Evolutionary conservation across 2,329 filamentous ascomycete genomes (phyloP), one percentile per base, ranked within the genome.

Genomic region (Penicillium oxalicum): DNA sequence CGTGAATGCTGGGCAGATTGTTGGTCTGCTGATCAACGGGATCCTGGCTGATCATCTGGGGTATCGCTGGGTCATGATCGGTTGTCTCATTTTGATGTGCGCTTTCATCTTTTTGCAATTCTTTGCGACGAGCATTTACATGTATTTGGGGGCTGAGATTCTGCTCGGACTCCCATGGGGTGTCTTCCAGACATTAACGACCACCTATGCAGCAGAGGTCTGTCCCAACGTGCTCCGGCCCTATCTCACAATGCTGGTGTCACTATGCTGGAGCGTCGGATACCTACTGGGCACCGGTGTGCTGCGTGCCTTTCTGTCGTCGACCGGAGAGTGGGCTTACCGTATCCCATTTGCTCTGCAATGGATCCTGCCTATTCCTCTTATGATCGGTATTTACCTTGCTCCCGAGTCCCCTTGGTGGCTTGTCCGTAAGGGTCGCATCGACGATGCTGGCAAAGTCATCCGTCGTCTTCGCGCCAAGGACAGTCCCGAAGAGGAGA

Each of bases 21-120:
- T 64, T 5, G 63, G 62, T 2, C 52, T 66, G 7, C 49, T 61
- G 28, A 40, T 63, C 12, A 62, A 54, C 9, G 60, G 61, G 26
- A 50, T 51, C 1, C 25, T 61, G 2, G 49, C 51, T 1, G 64
- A 65, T 32, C 44, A 51, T 12, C 50, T 60, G 51, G 76, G 76
- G 0, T 72, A 75, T 40, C 68, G 73, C 37, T 68, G 64, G 52
- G 69, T 73, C 0, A 67, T 77, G 57, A 70, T 76, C 45, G 50
- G 53, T 28, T 66, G 65, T 12, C 65, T 77, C 24, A 58, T 67
- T 34, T 66, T 67, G 49, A 60, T 77, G 33, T 55, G 61, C 4
- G 66, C 54, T 4, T 74, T 73, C 51, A 69, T 77, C 55, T 77
- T 76, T 53, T 61, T 77, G 39, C 65, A 68, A 39, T 75, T 77